phyloP scores from a whole-genome alignment of 345 rosid species.

The Syzygium jambos region DNA sequence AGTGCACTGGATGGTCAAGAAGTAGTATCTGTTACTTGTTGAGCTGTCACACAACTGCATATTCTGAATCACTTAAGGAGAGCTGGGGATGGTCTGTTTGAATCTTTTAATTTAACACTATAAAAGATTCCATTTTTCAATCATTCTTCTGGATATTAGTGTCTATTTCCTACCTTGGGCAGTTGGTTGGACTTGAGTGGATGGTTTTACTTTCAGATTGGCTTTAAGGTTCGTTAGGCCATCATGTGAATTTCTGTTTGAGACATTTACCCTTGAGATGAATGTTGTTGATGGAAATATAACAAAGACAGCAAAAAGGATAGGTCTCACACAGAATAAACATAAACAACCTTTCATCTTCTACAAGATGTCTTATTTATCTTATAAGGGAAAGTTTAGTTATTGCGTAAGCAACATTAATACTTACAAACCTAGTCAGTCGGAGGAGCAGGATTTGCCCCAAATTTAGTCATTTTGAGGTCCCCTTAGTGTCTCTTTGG shows the following conservation, averaged over 20 bases:
- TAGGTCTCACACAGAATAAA: neutral
- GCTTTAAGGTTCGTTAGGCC: neutral
- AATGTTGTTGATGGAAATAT: neutral
- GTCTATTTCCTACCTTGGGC: neutral
- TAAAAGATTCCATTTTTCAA: neutral
- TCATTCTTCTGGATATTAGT: neutral
- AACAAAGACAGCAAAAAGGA: neutral
- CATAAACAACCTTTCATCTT: neutral
- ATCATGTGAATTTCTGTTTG: neutral
- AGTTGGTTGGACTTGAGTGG: neutral
- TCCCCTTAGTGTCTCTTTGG: too few species aligned
- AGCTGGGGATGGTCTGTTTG: constrained; percentile 53
- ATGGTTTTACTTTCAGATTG: neutral
- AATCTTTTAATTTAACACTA: neutral
- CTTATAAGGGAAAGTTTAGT: neutral
- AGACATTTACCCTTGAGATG: neutral
- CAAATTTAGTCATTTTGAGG: too few species aligned
- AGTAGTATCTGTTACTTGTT: constrained; percentile 67
- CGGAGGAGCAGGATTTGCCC: neutral
- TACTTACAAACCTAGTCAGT: neutral
- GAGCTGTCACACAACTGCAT: constrained; percentile 93
- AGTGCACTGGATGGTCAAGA: constrained; percentile 61
- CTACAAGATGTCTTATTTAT: neutral
- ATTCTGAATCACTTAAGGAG: constrained; percentile 46
- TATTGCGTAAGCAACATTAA: neutral